phyloP scores from a whole-genome alignment of 148 eudicot genomes.

The Fallopia convolvulus region DNA sequence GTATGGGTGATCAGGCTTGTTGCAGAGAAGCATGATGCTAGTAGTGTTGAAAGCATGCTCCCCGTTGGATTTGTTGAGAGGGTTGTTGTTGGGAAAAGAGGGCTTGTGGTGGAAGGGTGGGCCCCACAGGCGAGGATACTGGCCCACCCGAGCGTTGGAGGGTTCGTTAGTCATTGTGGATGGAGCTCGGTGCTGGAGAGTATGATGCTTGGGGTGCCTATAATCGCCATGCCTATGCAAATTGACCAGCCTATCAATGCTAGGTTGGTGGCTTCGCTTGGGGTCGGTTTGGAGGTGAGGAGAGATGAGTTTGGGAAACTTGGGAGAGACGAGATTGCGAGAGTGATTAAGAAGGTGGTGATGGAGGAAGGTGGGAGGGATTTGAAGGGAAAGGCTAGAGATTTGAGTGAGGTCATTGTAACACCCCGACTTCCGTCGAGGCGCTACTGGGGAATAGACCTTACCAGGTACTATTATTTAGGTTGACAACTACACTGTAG shows the following conservation, averaged over 20 bases:
- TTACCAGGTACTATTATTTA: no score
- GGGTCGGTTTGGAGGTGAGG: neutral
- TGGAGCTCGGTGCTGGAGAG: constrained; percentile 10
- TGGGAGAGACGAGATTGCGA: neutral
- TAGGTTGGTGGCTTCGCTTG: neutral
- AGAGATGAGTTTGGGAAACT: constrained; percentile 3
- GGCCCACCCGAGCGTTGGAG: constrained; percentile 3
- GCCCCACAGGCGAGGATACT: neutral
- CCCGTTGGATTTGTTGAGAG: constrained; percentile 1
- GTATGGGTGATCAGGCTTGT: constrained; percentile 8
- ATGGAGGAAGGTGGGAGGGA: neutral
- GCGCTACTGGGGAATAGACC: no score
- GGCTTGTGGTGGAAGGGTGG: constrained; percentile 8
- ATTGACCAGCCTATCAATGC: constrained; percentile 9
- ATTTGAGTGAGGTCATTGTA: neutral
- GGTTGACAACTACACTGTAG: no score
- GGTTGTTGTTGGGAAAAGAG: neutral
- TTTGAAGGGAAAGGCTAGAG: neutral
- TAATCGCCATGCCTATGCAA: constrained; percentile 12
- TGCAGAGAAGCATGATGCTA: no score
- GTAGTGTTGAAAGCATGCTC: neutral
- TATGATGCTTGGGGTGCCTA: constrained; percentile 10
- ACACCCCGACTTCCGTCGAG: no score
- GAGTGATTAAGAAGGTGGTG: constrained; percentile 9
- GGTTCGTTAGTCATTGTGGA: constrained; percentile 13